Evolutionary conservation across 345 rosid species (phyloP).

Genomic region (Erysimum cheiranthoides): DNA sequence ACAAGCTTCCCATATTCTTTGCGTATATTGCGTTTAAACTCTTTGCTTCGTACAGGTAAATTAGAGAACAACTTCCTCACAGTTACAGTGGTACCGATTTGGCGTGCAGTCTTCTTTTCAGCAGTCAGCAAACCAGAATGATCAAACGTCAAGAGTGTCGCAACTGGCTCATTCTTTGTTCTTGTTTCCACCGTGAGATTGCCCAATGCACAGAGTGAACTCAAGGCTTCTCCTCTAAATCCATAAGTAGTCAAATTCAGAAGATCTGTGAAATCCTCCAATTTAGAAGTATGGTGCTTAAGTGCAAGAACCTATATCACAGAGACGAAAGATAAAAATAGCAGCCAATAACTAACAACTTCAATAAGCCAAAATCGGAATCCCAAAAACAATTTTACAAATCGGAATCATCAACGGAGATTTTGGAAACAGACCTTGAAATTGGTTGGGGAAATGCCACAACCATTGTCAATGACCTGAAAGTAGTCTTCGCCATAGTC

Average conservation of each 20-base stretch:
- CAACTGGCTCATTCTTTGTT: conserved; percentile 71
- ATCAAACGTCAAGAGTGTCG: conserved; percentile 81
- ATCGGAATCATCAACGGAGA: conserved; percentile 16
- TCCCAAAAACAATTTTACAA: not conserved
- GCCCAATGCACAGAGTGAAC: conserved; percentile 89
- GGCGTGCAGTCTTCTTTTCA: conserved; percentile 84
- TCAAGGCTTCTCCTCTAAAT: conserved; percentile 96
- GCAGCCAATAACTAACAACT: not conserved
- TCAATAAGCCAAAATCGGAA: no score
- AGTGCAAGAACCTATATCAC: conserved; percentile 74
- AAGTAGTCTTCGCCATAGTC: conserved; percentile 82
- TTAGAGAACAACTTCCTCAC: conserved; percentile 84
- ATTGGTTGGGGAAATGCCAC: conserved; percentile 81
- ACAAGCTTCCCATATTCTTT: conserved; percentile 92
- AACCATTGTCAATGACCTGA: conserved; percentile 95
- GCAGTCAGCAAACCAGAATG: conserved; percentile 71
- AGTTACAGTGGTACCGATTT: conserved; percentile 87
- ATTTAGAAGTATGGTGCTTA: conserved; percentile 94
- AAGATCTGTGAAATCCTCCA: conserved; percentile 81
- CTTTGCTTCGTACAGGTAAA: conserved; percentile 94
- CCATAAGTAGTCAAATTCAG: conserved; percentile 83
- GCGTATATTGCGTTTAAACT: conserved; percentile 89
- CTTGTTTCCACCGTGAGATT: conserved; percentile 83
- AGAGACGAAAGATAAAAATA: not conserved
- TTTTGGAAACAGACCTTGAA: conserved; percentile 60